Evolutionary conservation across 2,329 filamentous ascomycete genomes (phyloP).

Genomic region (Chrysoporthe deuterocubensis): DNA sequence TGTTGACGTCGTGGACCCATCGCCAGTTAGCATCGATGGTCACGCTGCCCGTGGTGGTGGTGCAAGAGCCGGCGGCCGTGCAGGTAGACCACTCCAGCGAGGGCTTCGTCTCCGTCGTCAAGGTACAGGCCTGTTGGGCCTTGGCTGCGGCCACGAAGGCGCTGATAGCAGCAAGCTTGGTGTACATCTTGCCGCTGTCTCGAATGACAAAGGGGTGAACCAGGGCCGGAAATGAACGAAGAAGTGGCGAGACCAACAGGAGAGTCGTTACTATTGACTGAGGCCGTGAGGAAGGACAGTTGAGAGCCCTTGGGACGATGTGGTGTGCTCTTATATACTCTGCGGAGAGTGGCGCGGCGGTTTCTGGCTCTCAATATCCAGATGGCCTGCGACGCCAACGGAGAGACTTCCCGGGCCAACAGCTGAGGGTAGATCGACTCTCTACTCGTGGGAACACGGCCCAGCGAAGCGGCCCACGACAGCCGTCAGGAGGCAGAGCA

Average conservation of each 20-base stretch:
- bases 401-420: slow-evolving; percentile 3
- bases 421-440: background rate
- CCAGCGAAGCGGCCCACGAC: slow-evolving; percentile 8
- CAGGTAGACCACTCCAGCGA: slow-evolving; percentile 58
- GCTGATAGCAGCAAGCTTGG: slow-evolving; percentile 15
- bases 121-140: slow-evolving; percentile 41
- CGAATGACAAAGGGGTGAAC: background rate
- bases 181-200: slow-evolving; percentile 7
- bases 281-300: background rate
- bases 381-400: background rate
- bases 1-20: slow-evolving; percentile 55
- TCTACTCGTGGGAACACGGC: slow-evolving; percentile 16
- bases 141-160: slow-evolving; percentile 17
- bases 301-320: too few relatives aligned
- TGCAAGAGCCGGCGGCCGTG: slow-evolving; percentile 53
- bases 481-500: background rate
- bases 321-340: slow-evolving; percentile 1
- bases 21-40: slow-evolving; percentile 66
- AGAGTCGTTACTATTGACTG: background rate
- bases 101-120: slow-evolving; percentile 56
- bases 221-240: background rate
- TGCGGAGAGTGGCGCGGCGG: background rate
- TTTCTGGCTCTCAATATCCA: background rate
- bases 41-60: slow-evolving; percentile 51
- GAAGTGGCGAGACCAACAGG: background rate